phyloP scores from a whole-genome alignment of 768 basidiomycete species.

The Boletus pseudopeckii region DNA sequence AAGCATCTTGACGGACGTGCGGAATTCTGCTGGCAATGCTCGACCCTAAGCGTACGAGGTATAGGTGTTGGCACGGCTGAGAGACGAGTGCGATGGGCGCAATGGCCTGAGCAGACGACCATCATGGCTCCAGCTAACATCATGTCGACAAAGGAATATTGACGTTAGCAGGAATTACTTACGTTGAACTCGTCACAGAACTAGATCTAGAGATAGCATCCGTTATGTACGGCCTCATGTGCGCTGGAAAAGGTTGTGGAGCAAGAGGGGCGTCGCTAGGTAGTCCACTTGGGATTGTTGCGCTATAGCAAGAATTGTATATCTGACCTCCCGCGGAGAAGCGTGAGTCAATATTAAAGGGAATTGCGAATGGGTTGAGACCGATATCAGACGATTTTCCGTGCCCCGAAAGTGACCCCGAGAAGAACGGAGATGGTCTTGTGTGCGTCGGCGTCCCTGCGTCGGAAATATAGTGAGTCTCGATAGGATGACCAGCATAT shows the following conservation, averaged over 20 bases:
- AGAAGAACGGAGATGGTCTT: constrained; percentile 4
- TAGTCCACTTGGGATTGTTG: constrained; percentile 13
- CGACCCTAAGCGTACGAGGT: constrained; percentile 21
- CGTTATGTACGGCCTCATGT: constrained; percentile 13
- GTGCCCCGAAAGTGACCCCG: constrained; percentile 8
- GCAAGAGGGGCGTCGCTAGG: constrained; percentile 24
- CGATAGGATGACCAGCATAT: constrained; percentile 49
- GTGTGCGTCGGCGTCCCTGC: not conserved
- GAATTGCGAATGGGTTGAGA: constrained; percentile 33
- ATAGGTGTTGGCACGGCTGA: constrained; percentile 18
- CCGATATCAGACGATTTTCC: constrained; percentile 20
- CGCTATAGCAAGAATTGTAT: constrained; percentile 1
- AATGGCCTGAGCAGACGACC: constrained; percentile 16
- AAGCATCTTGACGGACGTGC: constrained; percentile 15
- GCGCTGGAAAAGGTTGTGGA: constrained; percentile 21
- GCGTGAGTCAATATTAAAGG: constrained; percentile 25
- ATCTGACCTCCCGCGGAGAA: constrained; percentile 1
- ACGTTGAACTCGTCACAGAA: constrained; percentile 34
- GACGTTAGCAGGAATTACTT: constrained; percentile 7
- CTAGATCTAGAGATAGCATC: constrained; percentile 32
- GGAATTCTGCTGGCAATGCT: constrained; percentile 1
- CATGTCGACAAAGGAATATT: constrained; percentile 2
- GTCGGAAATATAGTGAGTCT: constrained; percentile 36
- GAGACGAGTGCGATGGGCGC: constrained; percentile 10
- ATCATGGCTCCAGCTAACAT: constrained; percentile 31